These are phyloP conservation scores for Entamoeba histolytica DNA, from an alignment of 208 protist species.

Conservation along the genomic window DNA sequence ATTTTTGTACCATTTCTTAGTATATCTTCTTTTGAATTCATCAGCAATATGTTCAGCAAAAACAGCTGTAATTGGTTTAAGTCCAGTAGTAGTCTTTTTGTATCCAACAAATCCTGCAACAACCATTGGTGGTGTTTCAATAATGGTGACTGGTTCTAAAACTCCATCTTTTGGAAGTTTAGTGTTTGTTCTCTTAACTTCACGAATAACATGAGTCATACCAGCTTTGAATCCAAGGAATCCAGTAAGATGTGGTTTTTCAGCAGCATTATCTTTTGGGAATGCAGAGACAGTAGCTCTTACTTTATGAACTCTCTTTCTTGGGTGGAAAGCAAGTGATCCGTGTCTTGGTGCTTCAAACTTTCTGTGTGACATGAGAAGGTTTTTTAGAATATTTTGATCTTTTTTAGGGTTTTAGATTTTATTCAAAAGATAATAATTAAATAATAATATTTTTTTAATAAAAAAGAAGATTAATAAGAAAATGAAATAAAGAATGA, in stretches of 20 bases:
- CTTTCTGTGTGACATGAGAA: conserved; percentile 2
- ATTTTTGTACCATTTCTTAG: conserved; percentile 90
- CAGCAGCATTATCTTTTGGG: conserved; percentile 15
- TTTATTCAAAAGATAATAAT: too few species aligned
- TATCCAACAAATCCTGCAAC: conserved; percentile 94
- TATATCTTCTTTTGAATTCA: conserved; percentile 76
- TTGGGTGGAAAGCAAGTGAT: conserved; percentile 23
- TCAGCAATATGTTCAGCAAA: conserved; percentile 82
- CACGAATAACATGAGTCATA: too few species aligned
- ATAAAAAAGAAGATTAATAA: too few species aligned
- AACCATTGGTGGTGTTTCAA: too few species aligned
- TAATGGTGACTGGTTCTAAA: too few species aligned
- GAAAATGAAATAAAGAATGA: too few species aligned
- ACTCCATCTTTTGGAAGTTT: too few species aligned
- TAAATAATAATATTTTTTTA: too few species aligned
- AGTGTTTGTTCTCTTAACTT: too few species aligned
- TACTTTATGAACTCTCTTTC: conserved; percentile 6
- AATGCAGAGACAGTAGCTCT: conserved; percentile 10
- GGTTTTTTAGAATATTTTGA: too few species aligned
- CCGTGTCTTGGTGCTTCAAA: conserved; percentile 16
- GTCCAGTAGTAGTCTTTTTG: conserved; percentile 70
- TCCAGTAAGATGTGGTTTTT: conserved; percentile 13
- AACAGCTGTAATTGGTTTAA: conserved; percentile 82
- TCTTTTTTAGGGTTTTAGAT: too few species aligned
- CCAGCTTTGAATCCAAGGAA: conserved; percentile 91